Percentiles rank a stretch among this genome's conserved stretches.
phyloP scores from a whole-genome alignment of 768 basidiomycete genomes.

The Fibroporia radiculosa region DNA sequence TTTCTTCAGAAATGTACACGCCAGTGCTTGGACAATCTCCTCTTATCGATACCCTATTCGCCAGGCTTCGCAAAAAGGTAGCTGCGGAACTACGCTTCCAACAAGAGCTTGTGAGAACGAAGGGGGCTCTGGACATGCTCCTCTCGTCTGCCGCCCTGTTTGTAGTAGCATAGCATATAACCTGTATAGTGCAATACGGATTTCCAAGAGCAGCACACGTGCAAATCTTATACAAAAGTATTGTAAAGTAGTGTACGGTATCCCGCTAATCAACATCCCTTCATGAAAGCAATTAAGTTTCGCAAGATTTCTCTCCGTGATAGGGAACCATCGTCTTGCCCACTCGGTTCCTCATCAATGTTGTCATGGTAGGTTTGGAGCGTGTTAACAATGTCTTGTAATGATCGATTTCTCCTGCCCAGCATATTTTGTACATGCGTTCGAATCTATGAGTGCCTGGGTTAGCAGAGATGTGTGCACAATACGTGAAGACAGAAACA shows the following conservation, averaged over 20 bases:
- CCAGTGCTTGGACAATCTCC: constrained; percentile 93
- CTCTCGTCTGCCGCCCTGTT: constrained; percentile 47
- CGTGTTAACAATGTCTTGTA: constrained; percentile 65
- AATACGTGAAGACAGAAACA: constrained; percentile 24
- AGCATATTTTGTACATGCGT: constrained; percentile 73
- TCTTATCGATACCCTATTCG: constrained; percentile 79
- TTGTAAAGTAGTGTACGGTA: constrained; percentile 5
- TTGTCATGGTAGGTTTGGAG: constrained; percentile 68
- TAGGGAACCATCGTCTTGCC: constrained; percentile 30
- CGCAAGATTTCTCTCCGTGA: constrained; percentile 64
- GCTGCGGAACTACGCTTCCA: constrained; percentile 82
- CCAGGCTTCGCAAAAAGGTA: constrained; percentile 79
- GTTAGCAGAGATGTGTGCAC: constrained; percentile 2
- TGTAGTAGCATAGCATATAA: constrained; percentile 1
- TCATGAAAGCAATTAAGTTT: constrained; percentile 58
- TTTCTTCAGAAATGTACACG: constrained; percentile 74
- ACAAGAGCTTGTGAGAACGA: constrained; percentile 71
- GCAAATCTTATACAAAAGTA: constrained; percentile 8
- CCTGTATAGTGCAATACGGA: background rate
- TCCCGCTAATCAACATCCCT: constrained; percentile 24
- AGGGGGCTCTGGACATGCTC: constrained; percentile 90
- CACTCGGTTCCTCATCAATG: constrained; percentile 45
- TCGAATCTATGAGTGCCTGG: constrained; percentile 51
- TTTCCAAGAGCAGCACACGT: background rate
- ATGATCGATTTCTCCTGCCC: constrained; percentile 57